Base-by-base conservation (phyloP, 345 rosid genomes). In the Turritis glabra region DNA sequence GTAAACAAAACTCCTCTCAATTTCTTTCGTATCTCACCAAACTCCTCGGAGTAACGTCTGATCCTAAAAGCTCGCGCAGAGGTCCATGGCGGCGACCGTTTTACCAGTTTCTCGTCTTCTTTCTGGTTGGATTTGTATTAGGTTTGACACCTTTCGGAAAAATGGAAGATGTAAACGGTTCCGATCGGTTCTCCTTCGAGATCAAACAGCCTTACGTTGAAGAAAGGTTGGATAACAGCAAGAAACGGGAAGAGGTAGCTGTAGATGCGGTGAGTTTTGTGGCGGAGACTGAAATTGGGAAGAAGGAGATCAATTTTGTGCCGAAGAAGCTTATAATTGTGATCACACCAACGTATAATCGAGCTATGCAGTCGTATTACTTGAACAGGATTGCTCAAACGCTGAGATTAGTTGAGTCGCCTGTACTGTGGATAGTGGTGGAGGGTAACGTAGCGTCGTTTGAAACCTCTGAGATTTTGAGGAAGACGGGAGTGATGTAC, bases 401-500 rank as follows among this genome's bases (percentile, higher is more conserved):
- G 27, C 66, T 94, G 82, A 84, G 88, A 82, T 84, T 91, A 14
- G 95, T 90, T 69, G 82, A 77, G 67, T 88, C 93, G 17, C 98
- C 98, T 22, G 17, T 94, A 48, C 76, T 94, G 69, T 94, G 98
- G 98, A 84, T 94, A 37, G 97, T 91, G 79, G 98, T 91, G 68
- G 98, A 94, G 76, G 84, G 80, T 54, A 84, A 83, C 35, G 66
- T 70, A 8, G 93, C 89, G 26, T 85, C 97, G 18, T 69, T 80
- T 71, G 98, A 91, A 87, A 91, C 97, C 1, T 92, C 95, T 0
- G 97, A 86, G 68, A 62, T 91, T 57, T 62, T 94, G 85, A 88
- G 98, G 73, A 88, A 84, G 77, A 86, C 89, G 0, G 95, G 97
- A 57, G 93, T 90, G 14, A 84, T 94, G 93, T 91, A 89, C 72